Conservation (phyloP, 169 alveolate species). For the Eimeria tenella region DNA sequence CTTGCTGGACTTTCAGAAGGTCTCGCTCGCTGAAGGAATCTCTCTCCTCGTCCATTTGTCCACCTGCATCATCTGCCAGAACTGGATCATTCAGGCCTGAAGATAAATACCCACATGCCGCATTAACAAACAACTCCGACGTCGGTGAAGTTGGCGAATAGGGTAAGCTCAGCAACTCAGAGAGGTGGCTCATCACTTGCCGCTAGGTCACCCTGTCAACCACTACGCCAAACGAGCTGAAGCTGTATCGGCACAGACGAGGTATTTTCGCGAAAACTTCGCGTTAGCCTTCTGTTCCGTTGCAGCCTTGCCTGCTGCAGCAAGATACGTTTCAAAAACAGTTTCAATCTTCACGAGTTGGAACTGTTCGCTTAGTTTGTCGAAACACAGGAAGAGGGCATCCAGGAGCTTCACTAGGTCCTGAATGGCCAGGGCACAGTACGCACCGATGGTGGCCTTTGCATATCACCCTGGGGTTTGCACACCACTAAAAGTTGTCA, state of each 20-base stretch:
- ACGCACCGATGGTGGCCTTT: not conserved
- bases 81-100: constrained; percentile 68
- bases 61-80: constrained; percentile 51
- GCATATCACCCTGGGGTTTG: not conserved
- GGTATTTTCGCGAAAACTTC: too few species aligned
- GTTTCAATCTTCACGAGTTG: constrained; percentile 94
- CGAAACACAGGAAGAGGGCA: constrained; percentile 86
- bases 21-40: constrained; percentile 56
- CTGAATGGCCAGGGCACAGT: not conserved
- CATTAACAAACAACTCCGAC: too few species aligned
- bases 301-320: constrained; percentile 80
- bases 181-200: too few species aligned
- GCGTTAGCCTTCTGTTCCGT: not conserved
- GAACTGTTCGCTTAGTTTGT: constrained; percentile 95
- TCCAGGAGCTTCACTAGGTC: constrained; percentile 88
- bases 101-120: not conserved
- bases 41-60: constrained; percentile 61
- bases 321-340: constrained; percentile 94
- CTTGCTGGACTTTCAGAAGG: constrained; percentile 60
- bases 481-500: not conserved
- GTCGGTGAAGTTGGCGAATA: too few species aligned
- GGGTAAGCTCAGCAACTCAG: too few species aligned
- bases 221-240: too few species aligned
- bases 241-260: too few species aligned
- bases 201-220: too few species aligned